Evolutionary conservation across 352 stramenopile species (phyloP).

Genomic region (Phytophthora tentaculata): DNA sequence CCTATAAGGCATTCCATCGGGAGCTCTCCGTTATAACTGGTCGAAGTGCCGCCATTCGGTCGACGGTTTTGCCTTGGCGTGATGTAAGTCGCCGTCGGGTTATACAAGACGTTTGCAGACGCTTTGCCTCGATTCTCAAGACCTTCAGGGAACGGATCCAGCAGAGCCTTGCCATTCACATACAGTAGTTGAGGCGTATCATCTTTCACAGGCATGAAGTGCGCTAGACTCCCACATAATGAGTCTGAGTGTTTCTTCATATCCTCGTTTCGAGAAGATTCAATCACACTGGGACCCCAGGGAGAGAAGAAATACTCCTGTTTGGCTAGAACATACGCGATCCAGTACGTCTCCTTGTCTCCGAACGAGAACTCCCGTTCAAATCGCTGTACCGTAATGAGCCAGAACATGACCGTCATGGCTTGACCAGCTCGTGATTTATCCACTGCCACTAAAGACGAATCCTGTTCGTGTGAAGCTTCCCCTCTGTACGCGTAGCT

Average conservation of each 20-base stretch:
- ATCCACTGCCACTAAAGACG: constrained; percentile 61
- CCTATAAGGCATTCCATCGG: too few species aligned
- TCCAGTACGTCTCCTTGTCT: constrained; percentile 76
- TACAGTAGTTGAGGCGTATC: constrained; percentile 48
- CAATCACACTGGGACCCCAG: constrained; percentile 53
- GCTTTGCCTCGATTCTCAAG: constrained; percentile 31
- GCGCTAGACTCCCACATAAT: constrained; percentile 33
- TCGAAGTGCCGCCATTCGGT: constrained; percentile 22
- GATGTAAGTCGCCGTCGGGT: constrained; percentile 47
- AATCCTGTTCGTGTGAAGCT: constrained; percentile 65
- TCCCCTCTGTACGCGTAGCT: constrained; percentile 50
- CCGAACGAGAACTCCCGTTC: constrained; percentile 52
- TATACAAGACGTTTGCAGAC: constrained; percentile 48
- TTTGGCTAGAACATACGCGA: constrained; percentile 59
- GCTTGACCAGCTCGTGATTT: constrained; percentile 41
- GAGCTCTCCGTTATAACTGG: too few species aligned
- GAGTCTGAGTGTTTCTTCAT: constrained; percentile 53
- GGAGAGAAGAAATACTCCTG: constrained; percentile 64
- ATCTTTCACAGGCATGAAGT: constrained; percentile 52
- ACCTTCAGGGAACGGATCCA: constrained; percentile 47
- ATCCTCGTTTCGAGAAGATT: constrained; percentile 55
- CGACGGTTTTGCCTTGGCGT: constrained; percentile 44
- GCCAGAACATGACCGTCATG: constrained; percentile 59
- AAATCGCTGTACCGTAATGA: constrained; percentile 58
- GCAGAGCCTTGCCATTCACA: constrained; percentile 59